Evolutionary conservation across 2,329 filamentous ascomycete genomes (phyloP), one percentile per base, ranked within the genome.

Genomic region (Aspergillus hortae): DNA sequence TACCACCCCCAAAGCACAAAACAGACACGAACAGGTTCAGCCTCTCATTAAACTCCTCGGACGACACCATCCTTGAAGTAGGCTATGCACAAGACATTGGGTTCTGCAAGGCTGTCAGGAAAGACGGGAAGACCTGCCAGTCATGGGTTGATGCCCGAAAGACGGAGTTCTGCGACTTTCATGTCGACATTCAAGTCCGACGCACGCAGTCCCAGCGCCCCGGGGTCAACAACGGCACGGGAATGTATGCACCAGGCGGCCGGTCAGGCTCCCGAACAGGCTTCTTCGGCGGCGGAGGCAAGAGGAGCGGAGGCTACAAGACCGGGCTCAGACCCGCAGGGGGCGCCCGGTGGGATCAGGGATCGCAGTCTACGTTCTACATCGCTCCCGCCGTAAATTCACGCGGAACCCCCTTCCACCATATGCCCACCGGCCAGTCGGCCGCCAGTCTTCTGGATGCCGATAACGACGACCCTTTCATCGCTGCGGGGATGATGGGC

Each of bases 151-250:
- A 99, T 69, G 84, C 83, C 58, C 85, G 90, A 48, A 89, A 91
- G 62, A 96, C 92, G 0, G 86, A 95, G 61, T 90, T 88, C 67
- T 99, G 94, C 73, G 91, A 96, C 58, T 99, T 88, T 61, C 94
- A 99, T 70, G 84, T 95, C 59, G 91, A 95, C 61, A 77, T 90
- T 23, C 87, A 90, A 23, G 75, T 97, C 3, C 82, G 85, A 49
- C 92, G 89, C 66, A 82, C 84, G 65, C 79, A 83, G 27, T 77
- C 83, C 10, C 77, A 80, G 1, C 81, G 92, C 33, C 86, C 92
- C 77, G 91, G 95, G 64, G 80, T 96, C 55, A 95, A 92, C 65
- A 82, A 79, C 11, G 87, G 85, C 70, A 81, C 80, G 3, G 78
- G 78, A 21, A 74, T 80, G 46, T 77, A 77, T 56, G 73, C 67